Evolutionary conservation across 1,139 yeast species (phyloP).

Genomic region (Debaryomyces udenii): DNA sequence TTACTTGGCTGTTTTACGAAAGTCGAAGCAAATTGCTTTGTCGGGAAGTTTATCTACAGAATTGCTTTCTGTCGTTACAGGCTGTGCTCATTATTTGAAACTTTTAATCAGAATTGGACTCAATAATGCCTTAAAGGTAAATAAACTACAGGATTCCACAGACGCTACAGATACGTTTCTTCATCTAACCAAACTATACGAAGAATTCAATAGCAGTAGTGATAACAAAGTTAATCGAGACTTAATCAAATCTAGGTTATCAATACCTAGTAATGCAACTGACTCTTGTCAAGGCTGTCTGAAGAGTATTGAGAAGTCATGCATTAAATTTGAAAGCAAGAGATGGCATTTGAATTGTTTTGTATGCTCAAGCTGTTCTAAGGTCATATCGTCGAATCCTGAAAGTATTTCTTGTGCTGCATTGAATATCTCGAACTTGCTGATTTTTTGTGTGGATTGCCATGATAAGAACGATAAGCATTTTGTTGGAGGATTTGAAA

Average conservation of each 20-base stretch:
- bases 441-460: constrained; percentile 62
- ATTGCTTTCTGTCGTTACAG: constrained; percentile 80
- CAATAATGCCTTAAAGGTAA: constrained; percentile 69
- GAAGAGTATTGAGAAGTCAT: constrained; percentile 80
- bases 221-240: constrained; percentile 6
- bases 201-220: constrained; percentile 25
- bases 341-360: constrained; percentile 88
- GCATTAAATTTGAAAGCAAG: constrained; percentile 60
- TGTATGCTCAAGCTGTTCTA: constrained; percentile 58
- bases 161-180: constrained; percentile 68
- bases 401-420: constrained; percentile 38
- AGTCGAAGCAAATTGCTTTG: constrained; percentile 47
- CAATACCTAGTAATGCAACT: constrained; percentile 64
- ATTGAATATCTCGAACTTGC: constrained; percentile 26
- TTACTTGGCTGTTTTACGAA: constrained; percentile 70
- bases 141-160: constrained; percentile 59
- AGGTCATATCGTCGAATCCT: constrained; percentile 26
- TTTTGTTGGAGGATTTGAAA: constrained; percentile 51
- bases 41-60: constrained; percentile 64
- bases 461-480: constrained; percentile 50
- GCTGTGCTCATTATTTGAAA: constrained; percentile 91
- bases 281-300: constrained; percentile 77
- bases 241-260: constrained; percentile 38
- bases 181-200: constrained; percentile 33
- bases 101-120: constrained; percentile 81